phyloP scores from a whole-genome alignment of 2,329 filamentous ascomycete species.

The Cladophialophora exuberans region DNA sequence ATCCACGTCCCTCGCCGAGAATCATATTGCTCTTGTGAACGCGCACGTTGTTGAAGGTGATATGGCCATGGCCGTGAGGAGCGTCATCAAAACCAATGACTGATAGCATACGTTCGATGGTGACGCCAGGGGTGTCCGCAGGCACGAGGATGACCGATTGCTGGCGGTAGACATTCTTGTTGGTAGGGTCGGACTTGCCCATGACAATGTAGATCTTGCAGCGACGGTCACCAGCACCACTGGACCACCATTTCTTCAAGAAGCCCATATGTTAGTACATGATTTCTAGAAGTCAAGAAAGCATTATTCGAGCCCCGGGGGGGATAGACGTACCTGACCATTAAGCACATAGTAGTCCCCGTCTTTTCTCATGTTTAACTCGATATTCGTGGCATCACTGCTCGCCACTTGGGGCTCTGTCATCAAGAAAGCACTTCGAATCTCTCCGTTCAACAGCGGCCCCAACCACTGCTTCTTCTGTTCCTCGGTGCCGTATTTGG shows the following conservation, averaged over 20 bases:
- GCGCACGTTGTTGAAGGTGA: constrained; percentile 86
- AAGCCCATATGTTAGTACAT: neutral
- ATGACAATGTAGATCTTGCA: constrained; percentile 96
- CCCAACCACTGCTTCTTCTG: constrained; percentile 77
- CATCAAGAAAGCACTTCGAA: constrained; percentile 90
- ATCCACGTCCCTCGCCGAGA: constrained; percentile 89
- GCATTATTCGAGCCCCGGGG: neutral
- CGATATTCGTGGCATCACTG: constrained; percentile 90
- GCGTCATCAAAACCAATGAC: constrained; percentile 98
- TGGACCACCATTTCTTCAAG: constrained; percentile 95
- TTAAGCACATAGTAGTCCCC: constrained; percentile 91
- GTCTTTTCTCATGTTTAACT: constrained; percentile 78
- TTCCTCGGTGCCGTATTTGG: constrained; percentile 80
- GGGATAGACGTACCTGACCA: constrained; percentile 50
- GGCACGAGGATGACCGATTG: constrained; percentile 94
- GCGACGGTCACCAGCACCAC: constrained; percentile 87
- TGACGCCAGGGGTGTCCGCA: constrained; percentile 78
- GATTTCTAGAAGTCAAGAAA: neutral
- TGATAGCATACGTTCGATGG: constrained; percentile 88
- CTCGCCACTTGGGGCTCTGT: constrained; percentile 88
- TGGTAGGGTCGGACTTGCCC: constrained; percentile 82
- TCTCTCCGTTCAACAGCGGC: constrained; percentile 80
- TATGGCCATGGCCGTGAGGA: constrained; percentile 95
- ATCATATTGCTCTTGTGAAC: constrained; percentile 82
- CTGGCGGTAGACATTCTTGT: constrained; percentile 80